Base-by-base conservation (phyloP, 495 filamentous ascomycete genomes). In the Cercophora scortea region DNA sequence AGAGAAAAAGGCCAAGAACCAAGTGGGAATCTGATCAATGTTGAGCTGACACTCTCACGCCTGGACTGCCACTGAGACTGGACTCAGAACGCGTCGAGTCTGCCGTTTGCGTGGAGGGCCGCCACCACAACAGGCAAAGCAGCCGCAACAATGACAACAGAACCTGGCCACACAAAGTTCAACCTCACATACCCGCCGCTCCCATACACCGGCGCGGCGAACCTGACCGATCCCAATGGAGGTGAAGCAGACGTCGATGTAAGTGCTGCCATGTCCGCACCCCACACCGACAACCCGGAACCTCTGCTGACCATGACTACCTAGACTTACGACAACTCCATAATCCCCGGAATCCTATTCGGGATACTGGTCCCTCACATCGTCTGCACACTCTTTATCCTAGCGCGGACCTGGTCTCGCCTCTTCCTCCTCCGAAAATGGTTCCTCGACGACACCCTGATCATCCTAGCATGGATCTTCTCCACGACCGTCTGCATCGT, bases 391-490 rank as follows among this genome's bases (percentile, higher is more conserved):
- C 52, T 65, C 42, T 49, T 65, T 38, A 52, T 65, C 42, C 25
- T 60, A n/a, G 55, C 60, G 19, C 52, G 61, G 8, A 39, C 46
- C n/a, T 61, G 43, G 46, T 67, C 61, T 17, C 61, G 62, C 15
- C 47, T 67, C 33, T 49, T 52, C 18, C 58, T 67, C 16, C 56
- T 67, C 4, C 55, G 58, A 0, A 62, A 59, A 43, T 67, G 64
- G 64, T 67, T 62, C 48, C 47, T 56, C 32, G 64, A 67, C 47
- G 64, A 67, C 55, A 59, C 52, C 8, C 59, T 67, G 15, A 62
- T 65, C 41, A 16, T 65, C 4, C 47, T 59, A 10, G 58, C 61
- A 32, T 67, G 56, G 54, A 11, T 50, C 38, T 58, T 58, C 52
- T 57, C 62, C 7, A 67, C 64, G 3, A 47, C 60, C 15, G 62